Percentiles rank a stretch among this genome's conserved stretches.
These are phyloP conservation scores for Thinopyrum elongatum DNA, from an alignment of 176 grass and related monocot species.

Conservation along the genomic window DNA sequence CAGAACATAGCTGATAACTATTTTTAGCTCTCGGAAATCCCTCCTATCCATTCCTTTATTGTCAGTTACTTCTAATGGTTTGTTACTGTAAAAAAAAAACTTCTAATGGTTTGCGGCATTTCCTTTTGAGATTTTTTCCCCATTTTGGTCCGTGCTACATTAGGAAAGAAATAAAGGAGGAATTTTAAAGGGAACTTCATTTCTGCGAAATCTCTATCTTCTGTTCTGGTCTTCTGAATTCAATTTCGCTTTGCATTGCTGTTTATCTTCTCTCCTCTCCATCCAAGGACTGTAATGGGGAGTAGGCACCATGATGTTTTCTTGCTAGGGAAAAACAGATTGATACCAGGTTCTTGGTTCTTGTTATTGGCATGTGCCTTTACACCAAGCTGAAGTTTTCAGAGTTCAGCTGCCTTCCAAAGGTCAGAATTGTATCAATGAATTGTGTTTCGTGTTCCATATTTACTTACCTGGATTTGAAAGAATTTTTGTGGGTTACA, in stretches of 20 bases:
- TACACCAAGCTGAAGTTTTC: conserved; percentile 30
- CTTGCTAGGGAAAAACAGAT: conserved; percentile 26
- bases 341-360: conserved; percentile 29
- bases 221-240: conserved; percentile 4
- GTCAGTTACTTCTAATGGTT: conserved; percentile 22
- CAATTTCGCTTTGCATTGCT: conserved; percentile 2
- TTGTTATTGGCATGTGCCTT: conserved; percentile 26
- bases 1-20: conserved; percentile 18
- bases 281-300: conserved; percentile 25
- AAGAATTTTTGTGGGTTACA: conserved; percentile 10
- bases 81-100: conserved; percentile 1
- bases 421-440: conserved; percentile 16
- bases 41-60: conserved; percentile 15
- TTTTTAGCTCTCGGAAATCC: conserved; percentile 32
- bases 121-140: conserved; percentile 19
- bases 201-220: conserved; percentile 11
- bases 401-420: background rate
- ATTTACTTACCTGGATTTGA: background rate
- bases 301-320: conserved; percentile 27
- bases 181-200: background rate
- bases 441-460: background rate
- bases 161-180: conserved; percentile 10
- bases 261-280: conserved; percentile 12
- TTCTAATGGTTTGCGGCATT: conserved; percentile 28
- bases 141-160: background rate